Evolutionary conservation across 2,329 filamentous ascomycete species (phyloP).

Genomic region (Epichloe hybrida): DNA sequence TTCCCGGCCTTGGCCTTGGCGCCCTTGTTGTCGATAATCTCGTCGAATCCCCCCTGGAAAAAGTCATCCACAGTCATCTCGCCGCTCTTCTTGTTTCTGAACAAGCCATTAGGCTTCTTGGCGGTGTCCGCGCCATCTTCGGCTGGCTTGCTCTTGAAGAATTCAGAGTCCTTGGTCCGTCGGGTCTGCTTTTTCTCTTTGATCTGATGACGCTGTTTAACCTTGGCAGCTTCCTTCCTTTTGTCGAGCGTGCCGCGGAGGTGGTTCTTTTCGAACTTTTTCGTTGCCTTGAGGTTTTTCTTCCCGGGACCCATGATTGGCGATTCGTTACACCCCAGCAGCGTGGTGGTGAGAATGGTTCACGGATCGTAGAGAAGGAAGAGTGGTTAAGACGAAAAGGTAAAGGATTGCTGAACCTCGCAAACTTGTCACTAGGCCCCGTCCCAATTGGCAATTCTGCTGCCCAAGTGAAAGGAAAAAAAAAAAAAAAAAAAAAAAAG

Average conservation of each 20-base stretch:
- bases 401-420: not conserved
- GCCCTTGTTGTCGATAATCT: constrained; percentile 49
- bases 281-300: constrained; percentile 68
- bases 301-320: constrained; percentile 55
- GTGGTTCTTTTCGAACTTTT: constrained; percentile 93
- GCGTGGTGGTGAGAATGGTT: not conserved
- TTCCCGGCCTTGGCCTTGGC: constrained; percentile 37
- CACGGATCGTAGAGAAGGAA: not conserved
- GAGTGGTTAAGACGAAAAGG: not conserved
- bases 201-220: constrained; percentile 81
- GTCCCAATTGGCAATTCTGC: not conserved
- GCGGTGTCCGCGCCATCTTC: constrained; percentile 21
- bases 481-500: not conserved
- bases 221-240: constrained; percentile 72
- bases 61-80: constrained; percentile 98
- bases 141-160: constrained; percentile 37
- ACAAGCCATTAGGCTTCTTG: constrained; percentile 28
- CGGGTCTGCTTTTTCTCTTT: constrained; percentile 64
- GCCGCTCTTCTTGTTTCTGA: constrained; percentile 43
- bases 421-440: not conserved
- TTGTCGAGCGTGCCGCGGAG: constrained; percentile 78
- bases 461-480: too few relatives aligned
- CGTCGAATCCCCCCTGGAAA: constrained; percentile 88
- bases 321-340: constrained; percentile 1
- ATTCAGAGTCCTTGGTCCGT: constrained; percentile 41